A percentile compares a stretch with the other conserved stretches of the same genome.
phyloP scores from a whole-genome alignment of 208 protist species.

The Acanthamoeba triangularis region DNA sequence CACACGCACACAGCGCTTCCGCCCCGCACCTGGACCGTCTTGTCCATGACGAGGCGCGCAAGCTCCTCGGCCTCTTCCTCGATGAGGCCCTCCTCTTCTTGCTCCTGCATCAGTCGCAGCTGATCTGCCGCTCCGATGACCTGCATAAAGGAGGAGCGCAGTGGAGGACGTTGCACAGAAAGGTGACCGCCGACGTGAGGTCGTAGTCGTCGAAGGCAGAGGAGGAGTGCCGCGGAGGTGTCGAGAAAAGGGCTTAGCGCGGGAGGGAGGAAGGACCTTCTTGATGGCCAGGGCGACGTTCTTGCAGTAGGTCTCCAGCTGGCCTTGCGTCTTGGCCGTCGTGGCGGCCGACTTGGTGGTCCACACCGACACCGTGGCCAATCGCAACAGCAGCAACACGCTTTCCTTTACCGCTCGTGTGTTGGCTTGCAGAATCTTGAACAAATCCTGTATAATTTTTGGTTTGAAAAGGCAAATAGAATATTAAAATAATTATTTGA shows the following conservation, averaged over 20 bases:
- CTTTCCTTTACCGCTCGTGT: slow-evolving; percentile 29
- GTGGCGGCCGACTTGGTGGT: slow-evolving; percentile 50
- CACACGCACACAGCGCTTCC: no score
- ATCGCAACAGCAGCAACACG: slow-evolving; percentile 35
- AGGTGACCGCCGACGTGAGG: background rate
- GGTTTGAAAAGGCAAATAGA: background rate
- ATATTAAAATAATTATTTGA: background rate
- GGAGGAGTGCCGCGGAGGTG: no score
- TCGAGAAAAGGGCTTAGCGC: background rate
- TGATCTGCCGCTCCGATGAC: slow-evolving; percentile 45
- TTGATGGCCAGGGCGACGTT: slow-evolving; percentile 56
- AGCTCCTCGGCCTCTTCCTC: slow-evolving; percentile 56
- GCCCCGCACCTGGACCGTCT: slow-evolving; percentile 8
- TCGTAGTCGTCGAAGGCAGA: no score
- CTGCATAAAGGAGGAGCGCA: background rate
- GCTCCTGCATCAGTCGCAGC: slow-evolving; percentile 21
- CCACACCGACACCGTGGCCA: slow-evolving; percentile 70
- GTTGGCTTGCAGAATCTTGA: slow-evolving; percentile 35
- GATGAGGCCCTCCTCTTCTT: slow-evolving; percentile 40
- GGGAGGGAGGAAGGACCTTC: background rate
- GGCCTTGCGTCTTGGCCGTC: slow-evolving; percentile 28
- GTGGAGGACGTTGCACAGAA: background rate
- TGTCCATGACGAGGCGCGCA: background rate
- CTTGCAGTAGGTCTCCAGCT: slow-evolving; percentile 52
- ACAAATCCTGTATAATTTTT: background rate